Evolutionary conservation across 352 stramenopile genomes (phyloP).

Genomic region (Pythium rhizo-oryzae): DNA sequence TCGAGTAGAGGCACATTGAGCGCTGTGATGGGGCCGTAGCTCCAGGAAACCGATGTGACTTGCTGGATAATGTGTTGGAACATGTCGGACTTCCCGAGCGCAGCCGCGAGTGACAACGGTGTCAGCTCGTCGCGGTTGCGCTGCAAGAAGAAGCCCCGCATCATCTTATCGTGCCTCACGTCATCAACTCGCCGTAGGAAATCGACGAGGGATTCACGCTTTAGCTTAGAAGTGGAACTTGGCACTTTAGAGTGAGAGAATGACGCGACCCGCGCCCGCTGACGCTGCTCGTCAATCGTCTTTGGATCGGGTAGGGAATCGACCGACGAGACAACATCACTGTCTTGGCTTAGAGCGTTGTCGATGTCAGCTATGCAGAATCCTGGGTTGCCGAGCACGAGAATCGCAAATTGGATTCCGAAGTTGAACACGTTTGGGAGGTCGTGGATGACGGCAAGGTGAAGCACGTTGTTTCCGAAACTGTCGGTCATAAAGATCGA

Average conservation of each 20-base stretch:
- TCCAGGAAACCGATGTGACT: slow-evolving; percentile 50
- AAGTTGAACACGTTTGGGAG: slow-evolving; percentile 64
- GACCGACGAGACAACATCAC: neutral
- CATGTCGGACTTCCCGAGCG: slow-evolving; percentile 54
- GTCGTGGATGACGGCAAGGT: slow-evolving; percentile 61
- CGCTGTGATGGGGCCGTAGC: slow-evolving; percentile 58
- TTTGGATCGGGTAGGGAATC: neutral
- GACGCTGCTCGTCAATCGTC: slow-evolving; percentile 6
- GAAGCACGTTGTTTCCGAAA: slow-evolving; percentile 63
- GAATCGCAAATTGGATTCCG: slow-evolving; percentile 52
- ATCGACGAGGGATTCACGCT: slow-evolving; percentile 29
- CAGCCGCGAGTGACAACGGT: slow-evolving; percentile 56
- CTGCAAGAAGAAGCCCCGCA: slow-evolving; percentile 41
- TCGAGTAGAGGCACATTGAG: slow-evolving; percentile 54
- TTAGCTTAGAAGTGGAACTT: neutral
- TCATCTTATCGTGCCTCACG: slow-evolving; percentile 35
- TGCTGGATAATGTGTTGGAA: slow-evolving; percentile 60
- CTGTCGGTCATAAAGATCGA: slow-evolving; percentile 60
- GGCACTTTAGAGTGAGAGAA: neutral
- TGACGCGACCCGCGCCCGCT: slow-evolving; percentile 11
- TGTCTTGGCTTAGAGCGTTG: neutral
- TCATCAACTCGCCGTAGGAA: slow-evolving; percentile 42
- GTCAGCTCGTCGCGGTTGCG: slow-evolving; percentile 57
- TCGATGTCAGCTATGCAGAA: slow-evolving; percentile 2
- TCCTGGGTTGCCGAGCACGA: slow-evolving; percentile 20